phyloP scores from a whole-genome alignment of 202 grass and related monocot species.

The Setaria italica region DNA sequence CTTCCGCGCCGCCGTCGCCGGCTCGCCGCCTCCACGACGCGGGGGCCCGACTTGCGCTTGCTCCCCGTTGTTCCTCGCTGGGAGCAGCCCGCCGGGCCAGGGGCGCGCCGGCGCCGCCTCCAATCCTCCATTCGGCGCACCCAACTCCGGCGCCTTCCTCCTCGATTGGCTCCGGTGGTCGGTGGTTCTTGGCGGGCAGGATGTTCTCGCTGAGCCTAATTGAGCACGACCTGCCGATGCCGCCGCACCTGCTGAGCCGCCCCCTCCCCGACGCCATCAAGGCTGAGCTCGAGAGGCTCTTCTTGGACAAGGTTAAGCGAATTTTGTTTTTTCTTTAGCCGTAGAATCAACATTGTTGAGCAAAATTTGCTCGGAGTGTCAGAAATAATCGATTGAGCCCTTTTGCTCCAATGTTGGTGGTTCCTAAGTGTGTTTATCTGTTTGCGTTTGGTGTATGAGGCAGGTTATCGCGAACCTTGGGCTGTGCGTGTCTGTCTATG shows the following conservation, averaged over 20 bases:
- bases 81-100: neutral
- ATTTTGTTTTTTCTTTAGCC: neutral
- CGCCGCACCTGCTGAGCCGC: slow-evolving; percentile 69
- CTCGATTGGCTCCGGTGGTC: neutral
- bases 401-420: neutral
- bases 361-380: neutral
- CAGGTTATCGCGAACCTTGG: slow-evolving; percentile 81
- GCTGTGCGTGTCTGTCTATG: slow-evolving; percentile 82
- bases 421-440: neutral
- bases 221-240: slow-evolving; percentile 79
- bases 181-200: neutral
- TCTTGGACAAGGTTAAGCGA: slow-evolving; percentile 75
- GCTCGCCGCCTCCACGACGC: neutral
- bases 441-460: neutral
- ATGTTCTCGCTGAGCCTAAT: slow-evolving; percentile 85
- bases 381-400: neutral
- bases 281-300: slow-evolving; percentile 78
- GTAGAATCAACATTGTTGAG: neutral
- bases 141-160: neutral
- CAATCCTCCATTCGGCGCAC: neutral
- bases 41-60: neutral
- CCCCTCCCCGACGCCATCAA: slow-evolving; percentile 73
- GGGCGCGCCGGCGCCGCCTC: neutral
- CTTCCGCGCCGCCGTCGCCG: neutral
- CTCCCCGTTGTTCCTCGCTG: neutral